Evolutionary conservation across 2,329 filamentous ascomycete genomes (phyloP).

Genomic region (Botryotinia calthae): DNA sequence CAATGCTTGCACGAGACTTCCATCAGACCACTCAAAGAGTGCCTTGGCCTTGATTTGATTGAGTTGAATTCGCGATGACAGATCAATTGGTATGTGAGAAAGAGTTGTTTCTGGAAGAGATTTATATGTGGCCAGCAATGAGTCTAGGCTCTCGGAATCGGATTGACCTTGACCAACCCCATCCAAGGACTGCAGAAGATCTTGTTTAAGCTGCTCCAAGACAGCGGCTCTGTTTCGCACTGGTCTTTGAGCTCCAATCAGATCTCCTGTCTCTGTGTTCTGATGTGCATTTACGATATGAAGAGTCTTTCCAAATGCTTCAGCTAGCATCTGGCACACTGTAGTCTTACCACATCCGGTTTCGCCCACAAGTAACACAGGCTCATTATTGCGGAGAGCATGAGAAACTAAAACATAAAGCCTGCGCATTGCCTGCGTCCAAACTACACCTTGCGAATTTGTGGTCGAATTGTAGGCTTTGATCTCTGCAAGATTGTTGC

Average conservation of each 20-base stretch:
- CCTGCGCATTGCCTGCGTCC: slow-evolving; percentile 92
- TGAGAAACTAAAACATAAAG: slow-evolving; percentile 86
- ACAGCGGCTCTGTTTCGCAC: slow-evolving; percentile 80
- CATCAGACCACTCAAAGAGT: slow-evolving; percentile 95
- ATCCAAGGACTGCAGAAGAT: slow-evolving; percentile 52
- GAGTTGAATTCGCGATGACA: slow-evolving; percentile 42
- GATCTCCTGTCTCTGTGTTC: slow-evolving; percentile 94
- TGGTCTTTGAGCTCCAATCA: slow-evolving; percentile 92
- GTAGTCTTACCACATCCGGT: slow-evolving; percentile 98
- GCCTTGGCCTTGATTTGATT: slow-evolving; percentile 69
- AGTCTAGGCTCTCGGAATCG: slow-evolving; percentile 59
- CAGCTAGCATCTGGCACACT: slow-evolving; percentile 86
- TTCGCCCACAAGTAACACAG: slow-evolving; percentile 90
- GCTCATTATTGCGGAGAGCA: slow-evolving; percentile 86
- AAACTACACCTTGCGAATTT: slow-evolving; percentile 70
- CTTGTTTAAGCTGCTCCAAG: slow-evolving; percentile 60
- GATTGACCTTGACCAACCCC: slow-evolving; percentile 48
- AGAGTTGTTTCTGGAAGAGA: slow-evolving; percentile 49
- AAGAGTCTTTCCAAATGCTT: slow-evolving; percentile 71
- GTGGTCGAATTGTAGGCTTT: slow-evolving; percentile 46
- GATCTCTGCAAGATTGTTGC: slow-evolving; percentile 55
- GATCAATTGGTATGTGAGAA: slow-evolving; percentile 29
- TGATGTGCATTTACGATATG: slow-evolving; percentile 96
- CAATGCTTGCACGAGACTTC: slow-evolving; percentile 92
- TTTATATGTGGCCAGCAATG: slow-evolving; percentile 46